Percentiles rank a stretch among this genome's conserved stretches.
Evolutionary conservation across 169 alveolate species (phyloP).

Genomic region (Eimeria falciformis): DNA sequence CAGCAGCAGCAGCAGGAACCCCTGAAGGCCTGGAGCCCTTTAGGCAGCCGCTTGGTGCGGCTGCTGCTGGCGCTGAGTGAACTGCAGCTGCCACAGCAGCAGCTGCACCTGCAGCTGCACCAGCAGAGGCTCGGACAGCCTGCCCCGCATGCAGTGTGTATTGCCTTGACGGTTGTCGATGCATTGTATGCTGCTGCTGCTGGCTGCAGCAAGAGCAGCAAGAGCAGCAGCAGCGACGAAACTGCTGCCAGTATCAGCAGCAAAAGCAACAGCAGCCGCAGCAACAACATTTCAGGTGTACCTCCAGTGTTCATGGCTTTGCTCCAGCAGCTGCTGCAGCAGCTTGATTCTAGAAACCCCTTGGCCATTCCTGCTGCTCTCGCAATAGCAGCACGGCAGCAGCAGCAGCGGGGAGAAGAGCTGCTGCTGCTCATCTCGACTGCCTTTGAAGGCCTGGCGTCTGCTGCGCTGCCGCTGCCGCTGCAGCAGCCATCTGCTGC

Average conservation of each 20-base stretch:
- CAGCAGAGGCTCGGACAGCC: constrained; percentile 33
- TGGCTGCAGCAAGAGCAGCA: background rate
- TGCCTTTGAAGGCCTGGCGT: constrained; percentile 22
- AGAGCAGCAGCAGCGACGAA: constrained; percentile 7
- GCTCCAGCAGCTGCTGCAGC: constrained; percentile 62
- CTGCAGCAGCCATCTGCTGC: constrained; percentile 7
- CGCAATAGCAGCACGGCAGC: constrained; percentile 50
- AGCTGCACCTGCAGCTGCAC: constrained; percentile 27
- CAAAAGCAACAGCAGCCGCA: constrained; percentile 6
- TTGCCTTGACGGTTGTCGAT: constrained; percentile 11
- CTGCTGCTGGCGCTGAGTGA: constrained; percentile 4
- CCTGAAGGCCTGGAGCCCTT: background rate
- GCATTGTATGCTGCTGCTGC: constrained; percentile 43
- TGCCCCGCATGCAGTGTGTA: constrained; percentile 47
- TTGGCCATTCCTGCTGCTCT: constrained; percentile 53
- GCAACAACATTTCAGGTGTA: background rate
- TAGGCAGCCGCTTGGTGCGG: constrained; percentile 15
- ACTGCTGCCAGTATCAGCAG: constrained; percentile 43
- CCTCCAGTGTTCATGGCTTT: background rate
- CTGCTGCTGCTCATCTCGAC: constrained; percentile 25
- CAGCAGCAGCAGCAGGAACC: constrained; percentile 62
- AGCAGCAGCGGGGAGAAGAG: constrained; percentile 38
- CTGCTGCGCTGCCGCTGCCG: constrained; percentile 7
- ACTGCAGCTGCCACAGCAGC: constrained; percentile 53
- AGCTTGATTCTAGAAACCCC: constrained; percentile 13